Conservation (phyloP, 495 filamentous ascomycete species). For the Hypoxylon fragiforme region DNA sequence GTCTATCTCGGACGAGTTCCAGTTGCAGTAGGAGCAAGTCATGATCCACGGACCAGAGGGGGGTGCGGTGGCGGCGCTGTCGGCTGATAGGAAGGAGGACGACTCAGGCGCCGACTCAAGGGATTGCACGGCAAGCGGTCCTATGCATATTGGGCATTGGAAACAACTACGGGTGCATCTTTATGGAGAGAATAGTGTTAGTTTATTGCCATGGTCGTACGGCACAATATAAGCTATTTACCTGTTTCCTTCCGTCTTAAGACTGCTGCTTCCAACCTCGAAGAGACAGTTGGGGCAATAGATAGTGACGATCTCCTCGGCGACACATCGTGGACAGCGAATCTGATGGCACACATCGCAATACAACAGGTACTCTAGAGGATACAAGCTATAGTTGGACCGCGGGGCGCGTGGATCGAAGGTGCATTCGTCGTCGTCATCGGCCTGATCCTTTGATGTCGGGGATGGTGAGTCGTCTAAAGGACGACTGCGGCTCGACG, state of each 20-base stretch:
- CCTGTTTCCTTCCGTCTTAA: slow-evolving; percentile 92
- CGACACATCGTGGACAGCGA: slow-evolving; percentile 85
- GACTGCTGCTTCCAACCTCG: slow-evolving; percentile 85
- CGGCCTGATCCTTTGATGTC: slow-evolving; percentile 46
- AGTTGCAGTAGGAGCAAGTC: slow-evolving; percentile 84
- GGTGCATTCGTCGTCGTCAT: slow-evolving; percentile 74
- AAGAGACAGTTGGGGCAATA: slow-evolving; percentile 97
- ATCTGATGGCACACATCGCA: slow-evolving; percentile 97
- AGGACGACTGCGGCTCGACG: slow-evolving; percentile 48
- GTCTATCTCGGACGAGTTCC: slow-evolving; percentile 86
- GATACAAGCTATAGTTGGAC: slow-evolving; percentile 86
- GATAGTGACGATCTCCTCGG: slow-evolving; percentile 90
- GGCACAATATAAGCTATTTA: slow-evolving; percentile 46
- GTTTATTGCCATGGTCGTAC: not conserved
- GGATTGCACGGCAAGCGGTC: slow-evolving; percentile 72
- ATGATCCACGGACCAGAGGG: slow-evolving; percentile 72
- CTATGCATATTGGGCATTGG: slow-evolving; percentile 87
- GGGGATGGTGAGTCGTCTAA: slow-evolving; percentile 42
- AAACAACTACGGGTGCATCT: slow-evolving; percentile 96
- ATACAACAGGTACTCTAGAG: slow-evolving; percentile 90
- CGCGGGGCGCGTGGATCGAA: slow-evolving; percentile 85
- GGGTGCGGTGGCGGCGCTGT: slow-evolving; percentile 33
- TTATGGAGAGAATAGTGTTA: not conserved
- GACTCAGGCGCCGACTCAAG: slow-evolving; percentile 58
- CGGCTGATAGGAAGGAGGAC: slow-evolving; percentile 45